Percentiles rank a stretch among this genome's conserved stretches.
Evolutionary conservation across 1,284 basidiomycete species (phyloP).

Genomic region (Pterula multifida): DNA sequence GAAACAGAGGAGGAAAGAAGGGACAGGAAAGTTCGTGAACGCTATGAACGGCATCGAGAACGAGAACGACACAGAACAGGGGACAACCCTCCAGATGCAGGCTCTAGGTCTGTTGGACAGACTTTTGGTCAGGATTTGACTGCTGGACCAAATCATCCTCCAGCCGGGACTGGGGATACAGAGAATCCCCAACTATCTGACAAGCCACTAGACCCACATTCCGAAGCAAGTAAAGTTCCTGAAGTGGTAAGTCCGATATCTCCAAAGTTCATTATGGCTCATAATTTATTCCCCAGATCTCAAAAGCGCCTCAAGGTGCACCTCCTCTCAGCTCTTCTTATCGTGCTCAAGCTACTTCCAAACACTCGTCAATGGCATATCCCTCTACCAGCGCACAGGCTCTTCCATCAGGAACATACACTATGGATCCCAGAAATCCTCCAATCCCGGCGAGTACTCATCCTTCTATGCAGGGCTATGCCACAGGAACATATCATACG

Average conservation of each 20-base stretch:
- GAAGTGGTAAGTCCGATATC: not conserved
- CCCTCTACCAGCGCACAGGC: not conserved
- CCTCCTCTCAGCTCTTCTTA: not conserved
- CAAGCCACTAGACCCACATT: not conserved
- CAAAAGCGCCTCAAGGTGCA: not conserved
- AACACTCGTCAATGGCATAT: not conserved
- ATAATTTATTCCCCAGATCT: not conserved
- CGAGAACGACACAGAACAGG: not conserved
- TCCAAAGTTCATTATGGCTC: not conserved
- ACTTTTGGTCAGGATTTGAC: not conserved
- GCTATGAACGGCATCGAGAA: not conserved
- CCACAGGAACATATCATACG: not conserved
- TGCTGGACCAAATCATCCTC: not conserved
- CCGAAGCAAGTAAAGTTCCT: not conserved
- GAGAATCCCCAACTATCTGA: not conserved
- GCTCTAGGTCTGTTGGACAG: not conserved
- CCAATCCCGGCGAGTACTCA: not conserved
- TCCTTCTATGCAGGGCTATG: not conserved
- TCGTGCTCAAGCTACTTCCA: not conserved
- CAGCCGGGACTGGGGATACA: not conserved
- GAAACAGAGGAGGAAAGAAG: not conserved
- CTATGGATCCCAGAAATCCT: not conserved
- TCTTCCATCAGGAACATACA: not conserved
- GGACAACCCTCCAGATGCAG: not conserved
- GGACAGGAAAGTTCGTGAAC: not conserved